Percentiles rank a stretch among this genome's conserved stretches.
phyloP scores from a whole-genome alignment of 352 stramenopile species.

The Phytophthora multivora region DNA sequence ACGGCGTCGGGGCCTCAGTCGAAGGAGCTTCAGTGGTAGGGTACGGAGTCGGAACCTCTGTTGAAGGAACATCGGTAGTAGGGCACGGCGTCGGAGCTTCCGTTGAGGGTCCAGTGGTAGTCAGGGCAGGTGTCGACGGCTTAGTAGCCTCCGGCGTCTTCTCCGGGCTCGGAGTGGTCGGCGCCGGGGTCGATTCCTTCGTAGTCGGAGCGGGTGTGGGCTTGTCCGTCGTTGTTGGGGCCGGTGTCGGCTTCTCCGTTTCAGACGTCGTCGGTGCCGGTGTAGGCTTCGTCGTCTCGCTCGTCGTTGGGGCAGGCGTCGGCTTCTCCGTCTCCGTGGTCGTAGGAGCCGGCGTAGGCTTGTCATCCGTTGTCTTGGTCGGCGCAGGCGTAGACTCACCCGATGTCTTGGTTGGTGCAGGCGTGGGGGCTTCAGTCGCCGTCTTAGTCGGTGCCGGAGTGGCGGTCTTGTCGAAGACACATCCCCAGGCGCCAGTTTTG shows the following conservation, averaged over 20 bases:
- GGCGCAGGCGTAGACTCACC: background rate
- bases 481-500: slow-evolving; percentile 75
- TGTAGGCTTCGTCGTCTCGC: background rate
- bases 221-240: background rate
- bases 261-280: background rate
- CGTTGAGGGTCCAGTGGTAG: slow-evolving; percentile 20
- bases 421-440: background rate
- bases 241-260: slow-evolving; percentile 3
- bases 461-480: slow-evolving; percentile 37
- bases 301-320: slow-evolving; percentile 8
- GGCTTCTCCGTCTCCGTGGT: background rate
- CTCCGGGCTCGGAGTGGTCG: slow-evolving; percentile 28
- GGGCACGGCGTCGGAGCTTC: slow-evolving; percentile 20
- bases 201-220: slow-evolving; percentile 3
- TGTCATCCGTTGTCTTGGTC: background rate
- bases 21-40: slow-evolving; percentile 7
- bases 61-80: slow-evolving; percentile 1
- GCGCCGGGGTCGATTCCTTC: slow-evolving; percentile 23
- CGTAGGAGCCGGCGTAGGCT: slow-evolving; percentile 8
- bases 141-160: slow-evolving; percentile 20
- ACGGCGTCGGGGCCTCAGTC: slow-evolving; percentile 15
- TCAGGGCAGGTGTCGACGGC: slow-evolving; percentile 31
- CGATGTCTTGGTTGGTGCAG: background rate
- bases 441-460: slow-evolving; percentile 6
- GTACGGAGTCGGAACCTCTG: slow-evolving; percentile 11